Percentiles rank a stretch among this genome's conserved stretches.
These are phyloP conservation scores for Fusarium palustre DNA, from an alignment of 2,329 filamentous ascomycete genomes.

Conservation along the genomic window DNA sequence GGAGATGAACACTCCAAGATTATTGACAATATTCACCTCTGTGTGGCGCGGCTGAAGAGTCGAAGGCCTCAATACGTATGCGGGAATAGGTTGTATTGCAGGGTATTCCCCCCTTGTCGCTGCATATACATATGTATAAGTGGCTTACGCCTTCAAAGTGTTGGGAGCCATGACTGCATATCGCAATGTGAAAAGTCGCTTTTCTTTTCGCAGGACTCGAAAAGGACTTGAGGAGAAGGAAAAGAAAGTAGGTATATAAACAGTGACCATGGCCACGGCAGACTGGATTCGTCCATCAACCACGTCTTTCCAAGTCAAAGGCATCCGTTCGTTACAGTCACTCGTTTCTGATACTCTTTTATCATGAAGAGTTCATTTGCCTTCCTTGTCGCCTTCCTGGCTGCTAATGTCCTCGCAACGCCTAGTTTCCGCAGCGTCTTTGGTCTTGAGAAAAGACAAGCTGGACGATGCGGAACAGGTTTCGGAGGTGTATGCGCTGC, in stretches of 20 bases:
- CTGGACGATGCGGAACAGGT: conserved; percentile 59
- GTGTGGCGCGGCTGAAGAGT: neutral
- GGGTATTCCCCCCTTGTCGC: neutral
- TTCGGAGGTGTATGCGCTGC: conserved; percentile 51
- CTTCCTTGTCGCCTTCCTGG: conserved; percentile 14
- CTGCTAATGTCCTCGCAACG: conserved; percentile 1
- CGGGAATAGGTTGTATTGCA: neutral
- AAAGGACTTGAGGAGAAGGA: neutral
- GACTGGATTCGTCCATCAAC: neutral
- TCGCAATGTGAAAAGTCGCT: neutral
- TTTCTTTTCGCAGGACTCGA: neutral
- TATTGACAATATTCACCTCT: neutral
- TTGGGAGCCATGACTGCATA: neutral
- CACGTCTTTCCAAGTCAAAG: neutral
- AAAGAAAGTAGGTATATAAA: conserved; percentile 17
- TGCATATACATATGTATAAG: neutral
- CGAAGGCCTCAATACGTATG: neutral
- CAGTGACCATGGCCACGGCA: neutral
- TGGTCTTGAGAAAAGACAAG: conserved; percentile 36
- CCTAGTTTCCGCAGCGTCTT: neutral
- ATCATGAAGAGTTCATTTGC: conserved; percentile 30
- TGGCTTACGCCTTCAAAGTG: neutral
- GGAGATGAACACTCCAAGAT: neutral
- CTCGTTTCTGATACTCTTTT: conserved; percentile 32
- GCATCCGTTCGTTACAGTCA: conserved; percentile 44